Percentiles rank a stretch among this genome's conserved stretches.
Evolutionary conservation across 352 stramenopile genomes (phyloP).

Genomic region (Pythium aphanidermatum): DNA sequence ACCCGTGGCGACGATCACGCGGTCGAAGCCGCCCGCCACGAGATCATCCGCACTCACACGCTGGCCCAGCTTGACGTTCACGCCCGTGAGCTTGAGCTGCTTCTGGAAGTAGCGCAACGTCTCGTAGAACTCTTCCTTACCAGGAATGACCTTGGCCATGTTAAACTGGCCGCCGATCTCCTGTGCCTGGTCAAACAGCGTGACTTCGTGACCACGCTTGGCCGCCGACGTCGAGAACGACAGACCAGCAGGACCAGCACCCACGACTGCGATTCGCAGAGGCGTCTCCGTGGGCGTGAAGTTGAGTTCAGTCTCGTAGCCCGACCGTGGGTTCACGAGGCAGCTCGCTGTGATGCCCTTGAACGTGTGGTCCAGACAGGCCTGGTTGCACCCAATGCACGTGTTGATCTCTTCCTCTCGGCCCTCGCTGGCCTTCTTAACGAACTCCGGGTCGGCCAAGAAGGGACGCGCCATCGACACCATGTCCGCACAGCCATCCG

Average conservation of each 20-base stretch:
- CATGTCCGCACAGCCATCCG: slow-evolving; percentile 75
- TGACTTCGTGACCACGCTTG: slow-evolving; percentile 90
- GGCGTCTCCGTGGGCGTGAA: slow-evolving; percentile 36
- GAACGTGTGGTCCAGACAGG: slow-evolving; percentile 98
- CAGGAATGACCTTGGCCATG: slow-evolving; percentile 95
- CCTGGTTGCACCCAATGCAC: slow-evolving; percentile 96
- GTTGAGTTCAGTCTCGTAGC: slow-evolving; percentile 93
- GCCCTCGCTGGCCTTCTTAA: slow-evolving; percentile 89
- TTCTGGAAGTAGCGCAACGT: slow-evolving; percentile 94
- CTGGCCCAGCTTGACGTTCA: slow-evolving; percentile 75
- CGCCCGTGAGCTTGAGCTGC: slow-evolving; percentile 78
- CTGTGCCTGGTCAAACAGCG: slow-evolving; percentile 88
- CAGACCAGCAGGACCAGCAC: slow-evolving; percentile 92
- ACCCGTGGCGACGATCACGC: slow-evolving; percentile 95
- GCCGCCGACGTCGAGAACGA: slow-evolving; percentile 87
- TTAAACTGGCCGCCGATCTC: slow-evolving; percentile 95
- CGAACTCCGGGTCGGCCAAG: slow-evolving; percentile 93
- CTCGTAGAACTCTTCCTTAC: slow-evolving; percentile 98
- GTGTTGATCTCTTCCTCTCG: slow-evolving; percentile 95
- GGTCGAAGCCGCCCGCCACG: slow-evolving; percentile 64
- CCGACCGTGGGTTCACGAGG: slow-evolving; percentile 94
- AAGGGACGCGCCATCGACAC: slow-evolving; percentile 91
- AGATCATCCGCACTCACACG: slow-evolving; percentile 49
- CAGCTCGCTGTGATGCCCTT: slow-evolving; percentile 92
- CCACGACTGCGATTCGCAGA: slow-evolving; percentile 85